phyloP scores from a whole-genome alignment of 1,284 basidiomycete species.

The Irpex lacteus region DNA sequence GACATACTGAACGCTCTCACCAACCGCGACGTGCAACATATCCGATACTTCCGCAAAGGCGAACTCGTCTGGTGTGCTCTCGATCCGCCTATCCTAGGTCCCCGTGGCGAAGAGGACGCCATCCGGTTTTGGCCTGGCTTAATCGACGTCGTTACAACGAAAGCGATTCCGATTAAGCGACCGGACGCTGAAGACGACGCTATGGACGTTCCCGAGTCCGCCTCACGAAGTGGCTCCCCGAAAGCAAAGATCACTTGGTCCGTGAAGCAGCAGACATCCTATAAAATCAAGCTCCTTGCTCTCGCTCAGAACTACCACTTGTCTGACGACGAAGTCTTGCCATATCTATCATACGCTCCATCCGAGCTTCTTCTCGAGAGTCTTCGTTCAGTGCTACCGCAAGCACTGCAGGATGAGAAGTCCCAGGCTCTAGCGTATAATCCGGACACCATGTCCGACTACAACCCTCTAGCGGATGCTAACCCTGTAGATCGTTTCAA shows the following conservation, averaged over 20 bases:
- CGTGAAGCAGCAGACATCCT: slow-evolving; percentile 52
- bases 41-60: slow-evolving; percentile 60
- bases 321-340: slow-evolving; percentile 56
- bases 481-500: slow-evolving; percentile 25
- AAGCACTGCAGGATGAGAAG: slow-evolving; percentile 28
- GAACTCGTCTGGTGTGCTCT: slow-evolving; percentile 76
- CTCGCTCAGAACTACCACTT: slow-evolving; percentile 45
- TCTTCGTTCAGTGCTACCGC: slow-evolving; percentile 35
- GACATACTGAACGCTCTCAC: slow-evolving; percentile 55
- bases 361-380: slow-evolving; percentile 45
- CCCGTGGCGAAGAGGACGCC: slow-evolving; percentile 32
- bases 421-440: slow-evolving; percentile 44
- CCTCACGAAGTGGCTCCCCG: slow-evolving; percentile 6
- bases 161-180: slow-evolving; percentile 27
- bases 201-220: not conserved
- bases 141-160: slow-evolving; percentile 56
- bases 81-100: slow-evolving; percentile 44
- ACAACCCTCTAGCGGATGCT: slow-evolving; percentile 43
- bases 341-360: slow-evolving; percentile 66
- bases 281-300: slow-evolving; percentile 64
- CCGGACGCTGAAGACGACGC: not conserved
- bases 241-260: slow-evolving; percentile 44
- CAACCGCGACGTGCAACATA: slow-evolving; percentile 36
- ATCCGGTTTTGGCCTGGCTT: slow-evolving; percentile 74
- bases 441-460: slow-evolving; percentile 36